phyloP scores from a whole-genome alignment of 352 stramenopile genomes.

The Globisporangium takayamanum region DNA sequence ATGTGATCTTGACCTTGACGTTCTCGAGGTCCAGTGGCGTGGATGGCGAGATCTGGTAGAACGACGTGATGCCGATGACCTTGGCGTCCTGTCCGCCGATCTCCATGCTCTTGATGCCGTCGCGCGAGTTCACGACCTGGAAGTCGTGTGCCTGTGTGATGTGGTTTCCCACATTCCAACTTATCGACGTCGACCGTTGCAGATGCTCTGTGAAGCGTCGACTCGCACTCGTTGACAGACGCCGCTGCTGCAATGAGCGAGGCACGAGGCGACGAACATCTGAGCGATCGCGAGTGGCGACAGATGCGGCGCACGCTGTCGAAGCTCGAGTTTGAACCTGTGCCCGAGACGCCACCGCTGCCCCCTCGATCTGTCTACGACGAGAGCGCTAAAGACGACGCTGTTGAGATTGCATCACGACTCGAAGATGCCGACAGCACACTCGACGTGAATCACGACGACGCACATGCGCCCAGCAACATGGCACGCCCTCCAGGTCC shows the following conservation, averaged over 20 bases:
- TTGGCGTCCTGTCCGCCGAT: constrained; percentile 69
- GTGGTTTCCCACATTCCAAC: too few species aligned
- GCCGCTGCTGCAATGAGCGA: constrained; percentile 6
- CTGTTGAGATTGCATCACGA: neutral
- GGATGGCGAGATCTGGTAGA: constrained; percentile 55
- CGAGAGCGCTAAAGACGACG: constrained; percentile 9
- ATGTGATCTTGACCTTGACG: constrained; percentile 16
- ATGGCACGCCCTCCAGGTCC: too few species aligned
- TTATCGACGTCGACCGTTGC: too few species aligned
- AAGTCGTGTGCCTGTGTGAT: too few species aligned
- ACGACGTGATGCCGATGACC: constrained; percentile 86
- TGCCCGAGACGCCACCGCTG: constrained; percentile 46
- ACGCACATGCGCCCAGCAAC: neutral
- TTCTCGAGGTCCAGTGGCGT: constrained; percentile 28
- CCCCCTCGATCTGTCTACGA: constrained; percentile 32
- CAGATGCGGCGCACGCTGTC: constrained; percentile 48
- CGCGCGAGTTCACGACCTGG: constrained; percentile 17
- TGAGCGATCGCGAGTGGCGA: constrained; percentile 52
- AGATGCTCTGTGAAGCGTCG: neutral
- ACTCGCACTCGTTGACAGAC: neutral
- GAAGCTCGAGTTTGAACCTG: constrained; percentile 55
- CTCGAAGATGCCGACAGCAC: constrained; percentile 2
- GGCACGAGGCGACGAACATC: constrained; percentile 28
- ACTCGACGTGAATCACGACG: neutral
- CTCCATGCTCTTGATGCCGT: constrained; percentile 28